Conservation (phyloP, 2,329 filamentous ascomycete genomes). For the Simplicillium sp. region DNA sequence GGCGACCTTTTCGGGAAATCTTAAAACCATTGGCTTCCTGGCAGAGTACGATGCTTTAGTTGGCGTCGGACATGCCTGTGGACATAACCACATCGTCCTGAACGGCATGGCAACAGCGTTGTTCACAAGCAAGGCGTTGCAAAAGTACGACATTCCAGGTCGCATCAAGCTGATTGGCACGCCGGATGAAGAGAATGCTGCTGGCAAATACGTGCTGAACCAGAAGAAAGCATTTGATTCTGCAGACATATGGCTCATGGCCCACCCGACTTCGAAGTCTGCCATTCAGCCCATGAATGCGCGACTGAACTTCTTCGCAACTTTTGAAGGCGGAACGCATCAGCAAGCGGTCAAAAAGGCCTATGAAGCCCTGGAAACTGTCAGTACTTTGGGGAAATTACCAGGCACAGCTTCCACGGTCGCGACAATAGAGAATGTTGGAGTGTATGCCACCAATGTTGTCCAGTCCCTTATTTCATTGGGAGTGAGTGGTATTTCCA, state of each 20-base stretch:
- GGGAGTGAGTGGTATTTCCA: conserved; percentile 6
- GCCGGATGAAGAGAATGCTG: conserved; percentile 11
- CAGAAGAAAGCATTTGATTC: conserved; percentile 7
- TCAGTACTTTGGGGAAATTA: conserved; percentile 4
- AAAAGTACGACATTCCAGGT: conserved; percentile 8
- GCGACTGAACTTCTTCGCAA: conserved; percentile 9
- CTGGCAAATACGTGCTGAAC: conserved; percentile 10
- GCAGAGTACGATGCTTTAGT: conserved; percentile 11
- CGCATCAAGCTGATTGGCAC: conserved; percentile 7
- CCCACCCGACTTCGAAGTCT: conserved; percentile 8
- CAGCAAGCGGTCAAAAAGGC: conserved; percentile 8
- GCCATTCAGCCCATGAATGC: conserved; percentile 11
- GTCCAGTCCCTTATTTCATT: conserved; percentile 8
- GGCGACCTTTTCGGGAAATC: not conserved
- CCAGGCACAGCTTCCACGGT: conserved; percentile 8
- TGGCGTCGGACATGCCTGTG: conserved; percentile 9
- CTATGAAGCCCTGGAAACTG: conserved; percentile 7
- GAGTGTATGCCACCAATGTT: conserved; percentile 9
- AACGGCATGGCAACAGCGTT: conserved; percentile 9
- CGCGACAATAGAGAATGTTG: conserved; percentile 9
- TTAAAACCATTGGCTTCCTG: conserved; percentile 8
- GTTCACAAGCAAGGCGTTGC: conserved; percentile 6
- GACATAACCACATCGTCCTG: conserved; percentile 10
- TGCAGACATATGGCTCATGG: conserved; percentile 11
- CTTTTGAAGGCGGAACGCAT: conserved; percentile 7